Evolutionary conservation across 805 yeast genomes (phyloP), one percentile per base, ranked within the genome.

Genomic region (Pichia insulana): DNA sequence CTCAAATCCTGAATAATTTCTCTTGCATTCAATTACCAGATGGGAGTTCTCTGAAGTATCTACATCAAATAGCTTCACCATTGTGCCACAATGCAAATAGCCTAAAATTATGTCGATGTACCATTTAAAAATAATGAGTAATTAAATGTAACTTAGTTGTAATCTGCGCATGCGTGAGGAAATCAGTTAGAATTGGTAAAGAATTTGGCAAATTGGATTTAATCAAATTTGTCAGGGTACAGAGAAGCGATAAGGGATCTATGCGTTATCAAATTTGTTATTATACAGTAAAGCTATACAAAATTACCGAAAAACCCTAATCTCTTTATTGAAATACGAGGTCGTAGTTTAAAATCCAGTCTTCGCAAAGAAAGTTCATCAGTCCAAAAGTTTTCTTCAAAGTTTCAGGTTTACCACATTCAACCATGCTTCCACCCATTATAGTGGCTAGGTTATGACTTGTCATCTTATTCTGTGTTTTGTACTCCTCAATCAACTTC

Each of bases 361-460:
- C 72, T 51, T 75, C 81, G 49, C 77, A 64, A 19, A 74, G 60
- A 26, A 66, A 67, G 47, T 73, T 75, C 72, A 75, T 73, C 43
- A 73, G 62, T 6, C 81, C 80, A 56, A 76, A 75, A 46, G 65
- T 69, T 42, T 63, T 66, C 17, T 68, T 64, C 50, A 71, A 57
- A 12, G 67, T 58, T 16, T 71, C 74, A 36, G 76, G 69, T 34
- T 57, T 63, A 47, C 75, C 67, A 12, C 78, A 77, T 48, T 76
- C 80, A 5, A 78, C 73, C 42, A 76, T 66, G 3, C 78, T 73
- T 1, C 80, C 80, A 2, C 80, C 80, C 48, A 90, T 82, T 7
- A 90, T 96, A 42, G 94, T 90, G 4, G 96, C 95, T 54, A 90
- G 64, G 57, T 90, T 90, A 2, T 87, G 80, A 3, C 95, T 76